Evolutionary conservation across 495 filamentous ascomycete species (phyloP).

Genomic region (Venustampulla echinocandica): DNA sequence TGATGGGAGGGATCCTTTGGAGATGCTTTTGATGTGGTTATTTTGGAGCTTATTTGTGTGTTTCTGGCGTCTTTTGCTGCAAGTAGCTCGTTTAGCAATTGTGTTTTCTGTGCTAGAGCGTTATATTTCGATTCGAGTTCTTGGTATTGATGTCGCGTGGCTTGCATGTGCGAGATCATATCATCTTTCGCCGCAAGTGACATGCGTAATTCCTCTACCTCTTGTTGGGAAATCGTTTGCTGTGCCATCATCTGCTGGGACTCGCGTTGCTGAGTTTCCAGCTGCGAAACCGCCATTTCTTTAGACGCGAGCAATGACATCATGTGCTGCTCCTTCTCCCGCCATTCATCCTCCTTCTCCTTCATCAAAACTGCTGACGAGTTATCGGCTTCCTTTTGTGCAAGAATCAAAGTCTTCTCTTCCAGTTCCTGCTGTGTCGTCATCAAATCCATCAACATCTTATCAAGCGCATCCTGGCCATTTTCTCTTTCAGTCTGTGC

Average conservation of each 20-base stretch:
- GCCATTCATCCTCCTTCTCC: not conserved
- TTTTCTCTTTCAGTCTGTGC: not conserved
- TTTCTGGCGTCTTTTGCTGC: not conserved
- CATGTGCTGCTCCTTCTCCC: not conserved
- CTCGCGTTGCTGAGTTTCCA: not conserved
- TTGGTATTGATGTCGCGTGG: no score
- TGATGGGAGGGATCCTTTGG: not conserved
- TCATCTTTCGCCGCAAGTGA: no score
- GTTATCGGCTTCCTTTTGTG: no score
- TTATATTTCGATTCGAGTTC: not conserved
- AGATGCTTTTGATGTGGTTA: not conserved
- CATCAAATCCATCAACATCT: constrained; percentile 3
- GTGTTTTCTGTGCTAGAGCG: not conserved
- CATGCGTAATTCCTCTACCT: no score
- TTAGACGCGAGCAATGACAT: not conserved
- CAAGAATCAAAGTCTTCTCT: no score
- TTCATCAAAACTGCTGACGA: no score
- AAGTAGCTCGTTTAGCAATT: not conserved
- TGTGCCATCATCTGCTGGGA: no score
- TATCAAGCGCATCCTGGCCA: not conserved
- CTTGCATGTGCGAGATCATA: no score
- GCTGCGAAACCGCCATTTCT: not conserved
- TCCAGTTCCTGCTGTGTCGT: constrained; percentile 1
- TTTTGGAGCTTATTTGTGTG: not conserved
- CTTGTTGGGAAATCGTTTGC: no score